These are phyloP conservation scores for Ramaria sp. DNA, from an alignment of 768 basidiomycete genomes.

Conservation along the genomic window DNA sequence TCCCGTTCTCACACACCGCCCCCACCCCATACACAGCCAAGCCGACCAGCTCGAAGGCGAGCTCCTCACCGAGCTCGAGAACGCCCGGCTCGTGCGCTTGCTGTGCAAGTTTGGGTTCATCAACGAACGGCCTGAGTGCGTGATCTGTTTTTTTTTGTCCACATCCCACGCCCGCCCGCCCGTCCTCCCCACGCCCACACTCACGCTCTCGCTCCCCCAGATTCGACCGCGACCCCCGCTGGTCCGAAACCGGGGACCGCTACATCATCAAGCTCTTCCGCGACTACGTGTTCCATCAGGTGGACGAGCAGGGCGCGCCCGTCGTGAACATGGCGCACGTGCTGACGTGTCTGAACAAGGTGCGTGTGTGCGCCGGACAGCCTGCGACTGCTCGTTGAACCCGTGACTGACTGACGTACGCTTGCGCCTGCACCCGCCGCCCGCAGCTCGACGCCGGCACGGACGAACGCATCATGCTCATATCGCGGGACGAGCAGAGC, in stretches of 20 bases:
- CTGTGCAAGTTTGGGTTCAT: constrained; percentile 96
- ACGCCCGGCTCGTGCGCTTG: constrained; percentile 80
- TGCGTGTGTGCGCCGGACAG: constrained; percentile 20
- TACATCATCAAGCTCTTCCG: constrained; percentile 98
- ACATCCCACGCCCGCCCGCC: no score
- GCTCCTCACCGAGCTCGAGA: constrained; percentile 83
- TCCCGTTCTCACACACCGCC: no score
- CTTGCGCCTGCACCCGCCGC: no score
- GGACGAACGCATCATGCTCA: constrained; percentile 91
- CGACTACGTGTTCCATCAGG: constrained; percentile 96
- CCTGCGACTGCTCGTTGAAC: no score
- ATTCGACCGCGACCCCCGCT: constrained; percentile 89
- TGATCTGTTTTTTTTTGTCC: no score
- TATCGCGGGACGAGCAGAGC: constrained; percentile 91
- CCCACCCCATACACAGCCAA: no score
- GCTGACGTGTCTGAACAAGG: constrained; percentile 88
- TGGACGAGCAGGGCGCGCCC: constrained; percentile 83
- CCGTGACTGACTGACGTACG: no score
- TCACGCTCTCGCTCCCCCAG: constrained; percentile 26
- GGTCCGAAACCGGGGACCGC: constrained; percentile 97
- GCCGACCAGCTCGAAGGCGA: constrained; percentile 76
- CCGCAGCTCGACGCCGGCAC: constrained; percentile 80
- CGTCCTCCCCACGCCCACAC: no score
- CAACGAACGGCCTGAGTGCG: constrained; percentile 97
- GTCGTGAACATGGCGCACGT: constrained; percentile 88